phyloP scores from a whole-genome alignment of 495 filamentous ascomycete genomes.

The Hyphodiscus hymeniophilus region DNA sequence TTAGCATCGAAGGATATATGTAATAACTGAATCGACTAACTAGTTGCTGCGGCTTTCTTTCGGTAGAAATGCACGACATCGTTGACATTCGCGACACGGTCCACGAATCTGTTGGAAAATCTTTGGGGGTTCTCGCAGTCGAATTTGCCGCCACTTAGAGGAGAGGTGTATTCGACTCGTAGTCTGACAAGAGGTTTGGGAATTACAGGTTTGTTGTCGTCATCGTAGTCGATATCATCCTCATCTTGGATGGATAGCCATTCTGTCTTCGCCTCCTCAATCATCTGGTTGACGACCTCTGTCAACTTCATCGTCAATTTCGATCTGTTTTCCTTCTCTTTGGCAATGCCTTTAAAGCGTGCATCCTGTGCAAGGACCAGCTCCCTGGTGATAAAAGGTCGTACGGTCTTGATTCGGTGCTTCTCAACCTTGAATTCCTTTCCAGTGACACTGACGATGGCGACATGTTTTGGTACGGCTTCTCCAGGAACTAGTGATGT shows the following conservation, averaged over 20 bases:
- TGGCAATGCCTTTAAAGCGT: constrained; percentile 66
- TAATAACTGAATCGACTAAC: constrained; percentile 10
- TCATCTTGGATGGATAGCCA: constrained; percentile 70
- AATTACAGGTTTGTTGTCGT: constrained; percentile 31
- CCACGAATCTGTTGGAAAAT: constrained; percentile 88
- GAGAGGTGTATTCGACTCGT: constrained; percentile 82
- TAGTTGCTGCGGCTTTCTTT: constrained; percentile 52
- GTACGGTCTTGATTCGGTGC: constrained; percentile 76
- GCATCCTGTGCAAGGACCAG: constrained; percentile 69
- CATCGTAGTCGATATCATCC: constrained; percentile 32
- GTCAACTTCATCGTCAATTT: constrained; percentile 72
- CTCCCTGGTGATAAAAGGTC: constrained; percentile 84
- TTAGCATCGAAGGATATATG: not conserved
- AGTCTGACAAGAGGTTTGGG: constrained; percentile 83
- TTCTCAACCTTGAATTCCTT: constrained; percentile 75
- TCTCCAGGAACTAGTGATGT: constrained; percentile 88
- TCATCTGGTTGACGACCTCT: constrained; percentile 71
- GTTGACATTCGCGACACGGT: constrained; percentile 84
- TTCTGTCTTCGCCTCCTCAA: constrained; percentile 70
- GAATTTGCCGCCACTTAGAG: constrained; percentile 74
- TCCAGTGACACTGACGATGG: constrained; percentile 76
- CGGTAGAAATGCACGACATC: constrained; percentile 91
- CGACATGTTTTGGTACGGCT: constrained; percentile 83
- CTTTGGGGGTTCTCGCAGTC: constrained; percentile 94
- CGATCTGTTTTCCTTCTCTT: constrained; percentile 71